Evolutionary conservation across 768 basidiomycete genomes (phyloP).

Genomic region (Pleurotus salmoneostramineus): DNA sequence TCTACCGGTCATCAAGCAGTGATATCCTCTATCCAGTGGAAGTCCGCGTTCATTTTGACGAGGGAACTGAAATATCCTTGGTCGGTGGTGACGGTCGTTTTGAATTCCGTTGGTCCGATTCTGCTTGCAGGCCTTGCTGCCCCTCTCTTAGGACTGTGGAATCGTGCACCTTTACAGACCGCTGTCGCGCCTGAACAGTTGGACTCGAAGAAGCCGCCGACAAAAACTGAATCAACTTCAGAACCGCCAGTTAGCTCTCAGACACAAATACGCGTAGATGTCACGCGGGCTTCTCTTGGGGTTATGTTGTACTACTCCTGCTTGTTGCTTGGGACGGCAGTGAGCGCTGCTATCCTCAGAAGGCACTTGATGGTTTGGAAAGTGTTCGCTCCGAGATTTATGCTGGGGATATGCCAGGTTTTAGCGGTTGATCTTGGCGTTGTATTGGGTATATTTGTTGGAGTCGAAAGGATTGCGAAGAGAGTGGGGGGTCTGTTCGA

Average conservation of each 20-base stretch:
- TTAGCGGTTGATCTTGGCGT: constrained; percentile 69
- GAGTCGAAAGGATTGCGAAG: constrained; percentile 39
- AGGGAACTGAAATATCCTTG: constrained; percentile 65
- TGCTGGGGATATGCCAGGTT: constrained; percentile 66
- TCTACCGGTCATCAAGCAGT: constrained; percentile 91
- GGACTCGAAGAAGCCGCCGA: not conserved
- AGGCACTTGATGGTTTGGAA: constrained; percentile 99
- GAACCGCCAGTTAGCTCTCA: constrained; percentile 9
- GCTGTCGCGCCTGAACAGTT: not conserved
- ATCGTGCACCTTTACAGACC: constrained; percentile 58
- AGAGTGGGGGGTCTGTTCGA: constrained; percentile 23
- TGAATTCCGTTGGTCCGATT: constrained; percentile 77
- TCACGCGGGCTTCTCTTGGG: constrained; percentile 53
- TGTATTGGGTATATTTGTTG: constrained; percentile 58
- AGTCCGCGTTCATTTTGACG: constrained; percentile 82
- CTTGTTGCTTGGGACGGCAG: constrained; percentile 65
- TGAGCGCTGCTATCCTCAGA: constrained; percentile 70
- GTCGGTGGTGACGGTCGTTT: constrained; percentile 66
- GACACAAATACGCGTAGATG: constrained; percentile 34
- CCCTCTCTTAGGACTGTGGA: constrained; percentile 81
- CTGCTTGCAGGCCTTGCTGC: constrained; percentile 61
- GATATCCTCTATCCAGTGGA: constrained; percentile 92
- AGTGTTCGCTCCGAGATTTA: constrained; percentile 94
- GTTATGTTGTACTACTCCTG: constrained; percentile 67
- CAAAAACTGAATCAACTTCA: constrained; percentile 10